A percentile compares a stretch with the other conserved stretches of the same genome.
Conservation (phyloP, 768 basidiomycete genomes). For the Phanerochaete carnosa region DNA sequence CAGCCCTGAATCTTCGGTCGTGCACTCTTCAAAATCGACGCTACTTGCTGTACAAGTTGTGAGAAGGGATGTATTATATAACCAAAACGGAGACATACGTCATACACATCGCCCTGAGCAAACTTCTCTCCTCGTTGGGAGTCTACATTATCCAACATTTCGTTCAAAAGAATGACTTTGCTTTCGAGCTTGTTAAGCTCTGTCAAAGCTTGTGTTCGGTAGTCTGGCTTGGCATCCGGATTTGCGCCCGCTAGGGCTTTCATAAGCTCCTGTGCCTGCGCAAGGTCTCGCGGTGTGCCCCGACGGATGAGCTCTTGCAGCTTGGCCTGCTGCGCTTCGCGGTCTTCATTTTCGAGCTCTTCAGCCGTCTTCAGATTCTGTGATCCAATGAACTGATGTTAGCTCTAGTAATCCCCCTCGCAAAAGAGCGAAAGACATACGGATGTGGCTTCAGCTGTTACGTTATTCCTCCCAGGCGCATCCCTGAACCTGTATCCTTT, state of each 20-base stretch:
- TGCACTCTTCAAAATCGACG: slow-evolving; percentile 72
- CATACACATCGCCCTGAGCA: slow-evolving; percentile 88
- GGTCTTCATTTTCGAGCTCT: slow-evolving; percentile 93
- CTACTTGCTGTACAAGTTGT: slow-evolving; percentile 70
- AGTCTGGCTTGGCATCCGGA: slow-evolving; percentile 92
- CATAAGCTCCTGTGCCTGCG: slow-evolving; percentile 96
- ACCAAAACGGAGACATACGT: slow-evolving; percentile 48
- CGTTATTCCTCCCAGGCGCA: slow-evolving; percentile 25
- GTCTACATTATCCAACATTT: slow-evolving; percentile 94
- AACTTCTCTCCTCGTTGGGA: slow-evolving; percentile 69
- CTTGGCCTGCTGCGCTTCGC: slow-evolving; percentile 93
- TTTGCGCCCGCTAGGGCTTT: slow-evolving; percentile 92
- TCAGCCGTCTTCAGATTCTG: slow-evolving; percentile 93
- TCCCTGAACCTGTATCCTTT: slow-evolving; percentile 87
- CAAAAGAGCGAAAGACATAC: slow-evolving; percentile 28
- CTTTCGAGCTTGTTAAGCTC: slow-evolving; percentile 94
- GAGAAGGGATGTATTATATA: neutral
- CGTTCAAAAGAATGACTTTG: slow-evolving; percentile 93
- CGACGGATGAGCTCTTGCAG: slow-evolving; percentile 97
- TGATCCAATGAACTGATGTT: neutral
- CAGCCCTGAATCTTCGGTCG: slow-evolving; percentile 96
- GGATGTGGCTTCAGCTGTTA: slow-evolving; percentile 35
- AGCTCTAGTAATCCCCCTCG: neutral
- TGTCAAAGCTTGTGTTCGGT: slow-evolving; percentile 81
- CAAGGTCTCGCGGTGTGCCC: slow-evolving; percentile 93